A percentile compares a stretch with the other conserved stretches of the same genome.
Conservation (phyloP, 352 stramenopile species). For the Peronospora farinosa region DNA sequence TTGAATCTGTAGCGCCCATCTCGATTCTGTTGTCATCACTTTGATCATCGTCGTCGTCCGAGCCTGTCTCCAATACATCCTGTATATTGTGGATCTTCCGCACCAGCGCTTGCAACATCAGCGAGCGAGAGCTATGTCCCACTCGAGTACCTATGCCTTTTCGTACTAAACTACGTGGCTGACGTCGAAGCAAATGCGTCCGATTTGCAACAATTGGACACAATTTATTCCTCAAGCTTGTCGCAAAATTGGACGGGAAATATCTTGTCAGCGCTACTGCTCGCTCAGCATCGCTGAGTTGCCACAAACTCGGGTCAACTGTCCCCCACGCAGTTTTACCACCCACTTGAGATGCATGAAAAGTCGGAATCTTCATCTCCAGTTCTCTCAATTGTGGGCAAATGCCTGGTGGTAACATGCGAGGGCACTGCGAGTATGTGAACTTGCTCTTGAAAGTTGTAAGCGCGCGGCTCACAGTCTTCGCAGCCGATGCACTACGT, state of each 20-base stretch:
- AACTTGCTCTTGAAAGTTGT: conserved; percentile 89
- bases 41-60: conserved; percentile 24
- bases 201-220: conserved; percentile 38
- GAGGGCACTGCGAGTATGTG: conserved; percentile 69
- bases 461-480: conserved; percentile 70
- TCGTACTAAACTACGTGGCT: conserved; percentile 13
- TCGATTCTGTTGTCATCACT: conserved; percentile 2
- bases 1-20: neutral
- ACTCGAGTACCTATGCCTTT: conserved; percentile 25
- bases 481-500: conserved; percentile 66
- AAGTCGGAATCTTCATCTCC: conserved; percentile 73
- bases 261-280: conserved; percentile 46
- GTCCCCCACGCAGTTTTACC: conserved; percentile 35
- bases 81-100: conserved; percentile 44
- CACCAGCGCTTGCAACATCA: conserved; percentile 42
- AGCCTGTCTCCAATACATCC: conserved; percentile 17
- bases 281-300: conserved; percentile 60
- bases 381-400: conserved; percentile 43
- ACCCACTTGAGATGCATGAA: conserved; percentile 66
- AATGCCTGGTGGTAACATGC: conserved; percentile 63
- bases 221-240: conserved; percentile 31
- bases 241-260: conserved; percentile 33
- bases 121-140: conserved; percentile 40
- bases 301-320: conserved; percentile 37
- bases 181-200: conserved; percentile 34